Base-by-base conservation (phyloP, 2,329 filamentous ascomycete genomes). In the Aspergillus candidus region DNA sequence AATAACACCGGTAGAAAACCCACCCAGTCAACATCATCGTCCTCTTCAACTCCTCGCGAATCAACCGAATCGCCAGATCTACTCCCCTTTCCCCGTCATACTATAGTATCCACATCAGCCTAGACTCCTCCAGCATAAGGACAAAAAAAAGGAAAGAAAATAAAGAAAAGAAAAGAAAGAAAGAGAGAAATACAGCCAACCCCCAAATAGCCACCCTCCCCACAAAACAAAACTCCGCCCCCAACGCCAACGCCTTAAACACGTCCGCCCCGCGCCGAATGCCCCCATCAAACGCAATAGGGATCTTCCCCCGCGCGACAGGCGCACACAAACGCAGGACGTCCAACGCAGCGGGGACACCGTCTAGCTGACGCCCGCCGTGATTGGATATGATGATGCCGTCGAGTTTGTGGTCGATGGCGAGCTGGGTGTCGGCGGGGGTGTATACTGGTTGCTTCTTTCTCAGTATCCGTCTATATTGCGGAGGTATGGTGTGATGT, bases 301-400 rank as follows among this genome's bases (percentile, higher is more conserved):
- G 58, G 12, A 70, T 65, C 15, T 57, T 57, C 1, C 62, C 63
- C 13, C 53, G 51, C 1, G 56, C 61, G 13, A 60, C 49, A 0
- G 53, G 50, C 14, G 57, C 59, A 32, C 54, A 60, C 11, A 49
- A 47, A 3, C 53, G 44, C 5, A 72, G 48, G 1, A 63, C 63
- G 38, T 70, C 67, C 6, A 69, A 47, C 0, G 66, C 68, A 1
- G 66, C 59, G 1, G 67, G 58, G 3, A 60, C 52, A n/a, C 66
- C 66, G 35, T 69, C 61, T 1, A 69, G 52, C 15, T 15, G 15
- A 4, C 15, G 15, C 15, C 15, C 15, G 15, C 66, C 66, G 41
- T 70, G 65, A 39, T 68, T 69, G 2, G 63, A 67, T 15, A 69
- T 56, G 3, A 70, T 46, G 14, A 69, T 57, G 0, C 65, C 65